These are phyloP conservation scores for Eucalyptus cloeziana DNA, from an alignment of 345 rosid species.

Conservation along the genomic window DNA sequence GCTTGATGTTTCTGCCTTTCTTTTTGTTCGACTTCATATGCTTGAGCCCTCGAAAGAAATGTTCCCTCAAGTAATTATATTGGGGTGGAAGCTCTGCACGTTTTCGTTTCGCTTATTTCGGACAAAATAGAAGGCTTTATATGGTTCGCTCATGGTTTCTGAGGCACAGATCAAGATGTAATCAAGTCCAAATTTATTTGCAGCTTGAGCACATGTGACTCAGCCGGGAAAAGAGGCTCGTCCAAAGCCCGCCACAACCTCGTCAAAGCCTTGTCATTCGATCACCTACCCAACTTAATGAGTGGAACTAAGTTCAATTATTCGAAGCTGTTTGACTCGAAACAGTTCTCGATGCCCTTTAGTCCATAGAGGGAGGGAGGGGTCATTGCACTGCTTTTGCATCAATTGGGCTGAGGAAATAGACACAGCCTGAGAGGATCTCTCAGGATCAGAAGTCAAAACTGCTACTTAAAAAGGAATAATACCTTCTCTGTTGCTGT, in stretches of 20 bases:
- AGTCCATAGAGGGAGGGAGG: background rate
- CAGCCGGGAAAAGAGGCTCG: background rate
- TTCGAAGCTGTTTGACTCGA: too few relatives aligned
- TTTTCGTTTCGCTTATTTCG: constrained; percentile 12
- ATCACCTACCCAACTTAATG: too few relatives aligned
- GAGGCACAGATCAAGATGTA: background rate
- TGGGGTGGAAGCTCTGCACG: constrained; percentile 17
- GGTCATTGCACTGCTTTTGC: background rate
- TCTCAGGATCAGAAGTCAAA: background rate
- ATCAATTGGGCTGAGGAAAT: background rate
- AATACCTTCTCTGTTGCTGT: background rate
- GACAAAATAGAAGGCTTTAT: background rate
- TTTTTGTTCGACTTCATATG: background rate
- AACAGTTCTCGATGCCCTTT: too few relatives aligned
- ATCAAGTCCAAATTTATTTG: background rate
- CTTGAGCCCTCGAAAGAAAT: background rate
- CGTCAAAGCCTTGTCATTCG: too few relatives aligned
- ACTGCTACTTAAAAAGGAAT: background rate
- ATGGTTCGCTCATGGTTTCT: background rate
- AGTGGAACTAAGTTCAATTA: too few relatives aligned
- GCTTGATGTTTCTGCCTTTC: background rate
- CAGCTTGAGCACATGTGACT: background rate
- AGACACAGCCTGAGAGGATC: background rate
- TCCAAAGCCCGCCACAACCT: background rate
- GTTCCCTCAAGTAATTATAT: background rate